Percentiles rank a stretch among this genome's conserved stretches.
Conservation (phyloP, 345 rosid species). For the Murraya koenigii region DNA sequence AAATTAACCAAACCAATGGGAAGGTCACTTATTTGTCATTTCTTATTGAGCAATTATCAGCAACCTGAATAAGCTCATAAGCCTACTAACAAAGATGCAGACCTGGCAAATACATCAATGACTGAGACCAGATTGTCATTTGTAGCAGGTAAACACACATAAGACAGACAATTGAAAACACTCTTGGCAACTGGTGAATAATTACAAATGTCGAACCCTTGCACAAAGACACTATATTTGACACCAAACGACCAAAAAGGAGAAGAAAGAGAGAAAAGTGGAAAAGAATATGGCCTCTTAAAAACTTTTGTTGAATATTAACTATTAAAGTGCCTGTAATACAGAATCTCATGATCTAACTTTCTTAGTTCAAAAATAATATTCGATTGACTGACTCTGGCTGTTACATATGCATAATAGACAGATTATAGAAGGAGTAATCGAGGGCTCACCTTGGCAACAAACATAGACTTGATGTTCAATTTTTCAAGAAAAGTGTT, state of each 20-base stretch:
- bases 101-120: background rate
- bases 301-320: background rate
- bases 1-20: background rate
- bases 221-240: background rate
- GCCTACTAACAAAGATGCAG: background rate
- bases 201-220: background rate
- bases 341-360: background rate
- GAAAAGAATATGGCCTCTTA: background rate
- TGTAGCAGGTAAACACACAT: background rate
- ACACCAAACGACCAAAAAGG: background rate
- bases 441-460: constrained; percentile 46
- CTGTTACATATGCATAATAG: background rate
- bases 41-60: background rate
- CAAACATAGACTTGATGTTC: constrained; percentile 52
- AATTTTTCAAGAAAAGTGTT: constrained; percentile 64
- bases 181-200: background rate
- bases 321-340: background rate
- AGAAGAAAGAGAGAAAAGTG: background rate
- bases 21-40: background rate
- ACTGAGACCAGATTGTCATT: background rate
- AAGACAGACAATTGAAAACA: background rate
- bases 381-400: background rate
- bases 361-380: background rate
- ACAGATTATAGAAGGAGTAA: background rate
- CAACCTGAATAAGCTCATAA: background rate